Percentiles rank a stretch among this genome's conserved stretches.
These are phyloP conservation scores for Entomophthora muscae DNA, from an alignment of 371 early-diverging fungal genomes.

Conservation along the genomic window DNA sequence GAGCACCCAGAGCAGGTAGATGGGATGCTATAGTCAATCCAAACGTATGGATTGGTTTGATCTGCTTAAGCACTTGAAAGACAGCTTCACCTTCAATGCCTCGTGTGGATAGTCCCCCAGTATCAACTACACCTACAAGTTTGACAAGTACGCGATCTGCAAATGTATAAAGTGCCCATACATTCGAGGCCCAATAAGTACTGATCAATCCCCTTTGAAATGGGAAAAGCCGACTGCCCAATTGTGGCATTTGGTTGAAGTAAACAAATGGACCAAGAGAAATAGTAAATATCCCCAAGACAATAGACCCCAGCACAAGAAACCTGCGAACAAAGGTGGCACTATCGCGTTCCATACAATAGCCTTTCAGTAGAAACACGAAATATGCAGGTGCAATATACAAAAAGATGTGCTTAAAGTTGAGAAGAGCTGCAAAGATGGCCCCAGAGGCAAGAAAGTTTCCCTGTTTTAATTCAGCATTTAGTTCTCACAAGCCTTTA, in stretches of 20 bases:
- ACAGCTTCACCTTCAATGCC: constrained; percentile 81
- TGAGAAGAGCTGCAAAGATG: constrained; percentile 70
- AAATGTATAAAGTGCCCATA: constrained; percentile 87
- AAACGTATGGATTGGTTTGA: constrained; percentile 57
- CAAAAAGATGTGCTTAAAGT: constrained; percentile 92
- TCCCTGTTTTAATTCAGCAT: too few species aligned
- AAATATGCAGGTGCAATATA: constrained; percentile 92
- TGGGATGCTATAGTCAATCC: constrained; percentile 53
- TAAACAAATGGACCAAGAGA: constrained; percentile 73
- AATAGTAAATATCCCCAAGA: constrained; percentile 41
- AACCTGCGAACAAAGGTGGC: constrained; percentile 16
- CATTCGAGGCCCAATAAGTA: constrained; percentile 95
- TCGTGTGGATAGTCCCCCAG: constrained; percentile 55
- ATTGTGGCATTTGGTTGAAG: constrained; percentile 44
- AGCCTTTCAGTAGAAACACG: constrained; percentile 66
- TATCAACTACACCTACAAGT: too few species aligned
- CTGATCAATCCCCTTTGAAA: constrained; percentile 91
- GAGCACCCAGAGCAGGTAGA: constrained; percentile 20
- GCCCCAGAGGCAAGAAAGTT: constrained; percentile 47
- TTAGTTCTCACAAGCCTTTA: too few species aligned
- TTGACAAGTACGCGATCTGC: constrained; percentile 58
- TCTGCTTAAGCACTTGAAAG: constrained; percentile 60
- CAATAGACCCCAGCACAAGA: constrained; percentile 38
- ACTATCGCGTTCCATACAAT: constrained; percentile 32
- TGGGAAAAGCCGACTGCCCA: constrained; percentile 81